Conservation (phyloP, 2,329 filamentous ascomycete species). For the Colletotrichum australisinense region DNA sequence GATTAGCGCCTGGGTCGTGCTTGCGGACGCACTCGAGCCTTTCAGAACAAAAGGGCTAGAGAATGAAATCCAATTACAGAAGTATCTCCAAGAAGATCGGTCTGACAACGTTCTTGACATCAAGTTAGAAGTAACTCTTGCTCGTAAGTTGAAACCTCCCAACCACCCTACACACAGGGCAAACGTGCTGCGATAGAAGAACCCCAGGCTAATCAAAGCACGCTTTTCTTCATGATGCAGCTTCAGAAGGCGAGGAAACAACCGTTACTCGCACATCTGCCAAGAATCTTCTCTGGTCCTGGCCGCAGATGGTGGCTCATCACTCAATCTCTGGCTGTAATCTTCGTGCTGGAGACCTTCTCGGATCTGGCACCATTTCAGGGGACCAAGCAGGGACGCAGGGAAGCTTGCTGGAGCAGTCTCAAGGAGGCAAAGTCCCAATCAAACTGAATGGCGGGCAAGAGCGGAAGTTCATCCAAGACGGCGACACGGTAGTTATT, state of each 20-base stretch:
- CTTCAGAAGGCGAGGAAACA: constrained; percentile 45
- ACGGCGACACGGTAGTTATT: constrained; percentile 77
- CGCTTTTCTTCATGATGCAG: neutral
- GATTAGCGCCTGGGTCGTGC: constrained; percentile 72
- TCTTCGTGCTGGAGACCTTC: constrained; percentile 77
- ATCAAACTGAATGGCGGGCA: constrained; percentile 73
- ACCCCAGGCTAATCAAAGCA: neutral
- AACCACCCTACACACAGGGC: too few relatives aligned
- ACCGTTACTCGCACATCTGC: constrained; percentile 49
- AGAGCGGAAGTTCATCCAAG: constrained; percentile 76
- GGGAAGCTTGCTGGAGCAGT: constrained; percentile 80
- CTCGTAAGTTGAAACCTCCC: constrained; percentile 45
- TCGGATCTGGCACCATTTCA: constrained; percentile 81
- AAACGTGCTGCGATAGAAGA: neutral
- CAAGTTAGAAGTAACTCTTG: constrained; percentile 50
- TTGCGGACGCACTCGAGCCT: constrained; percentile 64
- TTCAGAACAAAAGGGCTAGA: constrained; percentile 37
- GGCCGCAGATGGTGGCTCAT: constrained; percentile 86
- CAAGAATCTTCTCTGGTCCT: constrained; percentile 77
- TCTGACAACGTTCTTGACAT: constrained; percentile 50
- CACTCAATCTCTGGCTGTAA: constrained; percentile 83
- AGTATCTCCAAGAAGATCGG: constrained; percentile 66
- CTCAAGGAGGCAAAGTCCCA: constrained; percentile 72
- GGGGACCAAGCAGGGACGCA: constrained; percentile 72
- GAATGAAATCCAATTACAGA: constrained; percentile 48